Base-by-base conservation (phyloP, 169 alveolate species). In the Fabrea salina region DNA sequence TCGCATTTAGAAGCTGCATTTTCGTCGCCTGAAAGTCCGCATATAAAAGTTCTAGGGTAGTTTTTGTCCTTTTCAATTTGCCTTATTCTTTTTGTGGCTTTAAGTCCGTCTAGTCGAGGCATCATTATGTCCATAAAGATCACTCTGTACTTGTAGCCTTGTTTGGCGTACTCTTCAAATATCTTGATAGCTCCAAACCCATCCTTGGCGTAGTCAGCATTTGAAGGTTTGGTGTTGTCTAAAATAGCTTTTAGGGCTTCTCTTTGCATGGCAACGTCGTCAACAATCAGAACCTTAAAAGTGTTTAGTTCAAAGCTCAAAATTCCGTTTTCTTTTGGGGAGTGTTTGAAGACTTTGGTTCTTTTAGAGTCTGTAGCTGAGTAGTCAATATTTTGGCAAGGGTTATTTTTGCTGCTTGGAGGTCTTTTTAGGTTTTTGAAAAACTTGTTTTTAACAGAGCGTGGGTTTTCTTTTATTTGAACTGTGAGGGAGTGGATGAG, bases 101-200 rank as follows among this genome's bases (percentile, higher is more conserved):
- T n/a, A 32, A 19, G 32, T n/a, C 79, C 79, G 37, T 41, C 49
- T 25, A 70, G n/a, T 37, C 66, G 30, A 16, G 79, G 79, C 79
- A 70, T 70, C 13, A 43, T 19, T 16, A 70, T 22, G 37, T 70
- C 79, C 79, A 70, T 47, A 22, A 70, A 70, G 35, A 70, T 70
- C 0, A 70, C 49, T 22, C 49, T 41, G 37, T 70, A 70, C 70
- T n/a, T 43, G 2, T 0, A 5, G 27, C 68, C 67, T 16, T 70
- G 16, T n/a, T 37, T 50, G 41, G 68, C 11, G 25, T 25, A 3
- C 0, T 7, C 32, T 19, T 70, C 19, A 22, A 47, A 70, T 5
- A 4, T 22, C 7, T 50, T 32, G 27, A 70, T 33, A 70, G 67
- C 79, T 19, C 39, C 61, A 43, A 70, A 25, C 0, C 79, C 79